Conservation (phyloP, 2,329 filamentous ascomycete genomes). For the Colletotrichum neosansevieriae region DNA sequence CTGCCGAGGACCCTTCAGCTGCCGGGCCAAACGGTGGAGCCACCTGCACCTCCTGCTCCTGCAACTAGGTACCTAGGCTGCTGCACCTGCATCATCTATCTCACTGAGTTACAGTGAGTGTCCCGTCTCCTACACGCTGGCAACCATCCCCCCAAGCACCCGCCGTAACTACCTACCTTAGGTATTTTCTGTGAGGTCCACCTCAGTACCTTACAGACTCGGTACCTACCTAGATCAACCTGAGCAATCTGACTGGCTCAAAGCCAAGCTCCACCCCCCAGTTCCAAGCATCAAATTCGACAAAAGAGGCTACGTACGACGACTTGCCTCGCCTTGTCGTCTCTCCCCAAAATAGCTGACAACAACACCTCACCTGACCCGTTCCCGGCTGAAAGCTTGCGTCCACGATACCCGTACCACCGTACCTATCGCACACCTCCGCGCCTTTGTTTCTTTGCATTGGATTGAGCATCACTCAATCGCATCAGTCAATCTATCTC, state of each 20-base stretch:
- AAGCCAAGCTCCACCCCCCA: constrained; percentile 23
- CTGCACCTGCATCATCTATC: neutral
- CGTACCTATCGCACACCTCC: neutral
- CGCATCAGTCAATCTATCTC: too few species aligned
- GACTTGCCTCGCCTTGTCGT: constrained; percentile 18
- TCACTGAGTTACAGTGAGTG: too few species aligned
- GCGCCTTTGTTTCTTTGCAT: neutral
- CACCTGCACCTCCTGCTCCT: constrained; percentile 1
- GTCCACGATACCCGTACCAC: constrained; percentile 15
- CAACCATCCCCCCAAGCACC: neutral
- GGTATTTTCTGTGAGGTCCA: too few species aligned
- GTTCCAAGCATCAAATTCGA: constrained; percentile 39
- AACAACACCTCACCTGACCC: constrained; percentile 29
- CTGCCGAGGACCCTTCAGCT: constrained; percentile 18
- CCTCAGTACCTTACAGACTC: too few species aligned
- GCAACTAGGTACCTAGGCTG: neutral
- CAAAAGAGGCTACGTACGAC: constrained; percentile 41
- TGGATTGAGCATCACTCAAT: neutral
- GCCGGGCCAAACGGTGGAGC: constrained; percentile 24
- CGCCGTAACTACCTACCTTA: neutral
- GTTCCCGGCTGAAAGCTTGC: constrained; percentile 9
- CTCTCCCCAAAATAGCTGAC: constrained; percentile 36
- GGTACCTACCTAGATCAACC: neutral
- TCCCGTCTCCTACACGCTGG: too few species aligned
- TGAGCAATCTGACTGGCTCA: constrained; percentile 26